Percentiles rank a stretch among this genome's conserved stretches.
These are phyloP conservation scores for Fusarium austroafricanum DNA, from an alignment of 2,329 filamentous ascomycete genomes.

Conservation along the genomic window DNA sequence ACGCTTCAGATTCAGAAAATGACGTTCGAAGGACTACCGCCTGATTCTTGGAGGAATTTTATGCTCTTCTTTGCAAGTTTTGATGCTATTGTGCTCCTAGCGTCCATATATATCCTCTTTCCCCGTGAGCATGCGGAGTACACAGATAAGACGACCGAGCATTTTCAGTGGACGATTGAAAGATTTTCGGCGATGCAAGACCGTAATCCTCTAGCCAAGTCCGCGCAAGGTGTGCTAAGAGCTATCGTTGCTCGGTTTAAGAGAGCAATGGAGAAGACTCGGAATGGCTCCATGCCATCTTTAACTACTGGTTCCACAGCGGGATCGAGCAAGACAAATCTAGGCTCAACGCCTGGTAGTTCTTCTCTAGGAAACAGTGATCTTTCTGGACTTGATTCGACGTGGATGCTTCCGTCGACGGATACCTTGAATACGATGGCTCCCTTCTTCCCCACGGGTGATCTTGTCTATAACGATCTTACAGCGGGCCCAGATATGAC, in stretches of 20 bases:
- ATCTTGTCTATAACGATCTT: constrained; percentile 68
- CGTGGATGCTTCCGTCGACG: constrained; percentile 57
- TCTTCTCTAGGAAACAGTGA: constrained; percentile 17
- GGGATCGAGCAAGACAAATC: constrained; percentile 1
- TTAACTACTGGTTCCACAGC: constrained; percentile 4
- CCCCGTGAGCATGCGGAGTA: constrained; percentile 65
- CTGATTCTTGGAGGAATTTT: constrained; percentile 64
- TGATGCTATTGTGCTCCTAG: constrained; percentile 71
- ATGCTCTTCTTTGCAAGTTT: constrained; percentile 72
- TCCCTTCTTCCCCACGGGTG: constrained; percentile 67
- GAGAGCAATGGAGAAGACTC: constrained; percentile 57
- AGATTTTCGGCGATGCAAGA: constrained; percentile 67
- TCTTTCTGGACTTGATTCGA: constrained; percentile 29
- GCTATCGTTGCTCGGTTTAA: constrained; percentile 66
- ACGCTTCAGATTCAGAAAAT: constrained; percentile 66
- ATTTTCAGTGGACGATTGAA: constrained; percentile 70
- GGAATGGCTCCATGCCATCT: constrained; percentile 28
- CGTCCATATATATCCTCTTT: constrained; percentile 71
- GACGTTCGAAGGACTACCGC: constrained; percentile 61
- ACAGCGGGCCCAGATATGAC: constrained; percentile 54
- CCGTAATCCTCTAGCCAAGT: constrained; percentile 64
- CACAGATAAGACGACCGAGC: constrained; percentile 60
- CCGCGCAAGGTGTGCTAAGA: constrained; percentile 65
- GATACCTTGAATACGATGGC: constrained; percentile 64
- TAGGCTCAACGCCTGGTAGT: constrained; percentile 31